Percentiles rank a stretch among this genome's conserved stretches.
phyloP scores from a whole-genome alignment of 1,284 basidiomycete genomes.

The Pseudozyma pruni region DNA sequence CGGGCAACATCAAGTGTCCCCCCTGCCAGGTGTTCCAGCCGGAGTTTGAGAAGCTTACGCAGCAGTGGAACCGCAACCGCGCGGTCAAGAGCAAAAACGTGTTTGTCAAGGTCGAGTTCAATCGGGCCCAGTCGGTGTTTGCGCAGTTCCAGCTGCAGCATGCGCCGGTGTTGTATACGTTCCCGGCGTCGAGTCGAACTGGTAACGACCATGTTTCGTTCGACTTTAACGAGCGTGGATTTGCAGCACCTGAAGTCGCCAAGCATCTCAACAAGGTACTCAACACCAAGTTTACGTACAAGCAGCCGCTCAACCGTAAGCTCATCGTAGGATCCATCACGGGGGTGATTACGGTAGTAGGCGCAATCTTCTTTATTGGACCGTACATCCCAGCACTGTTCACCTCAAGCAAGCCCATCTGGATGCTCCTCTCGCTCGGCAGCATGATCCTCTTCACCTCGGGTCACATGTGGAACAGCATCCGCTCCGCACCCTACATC shows the following conservation, averaged over 20 bases:
- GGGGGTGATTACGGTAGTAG: slow-evolving; percentile 15
- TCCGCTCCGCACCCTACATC: slow-evolving; percentile 82
- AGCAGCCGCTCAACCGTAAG: slow-evolving; percentile 48
- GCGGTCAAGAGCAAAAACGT: slow-evolving; percentile 41
- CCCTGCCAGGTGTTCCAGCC: slow-evolving; percentile 58
- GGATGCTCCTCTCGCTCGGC: slow-evolving; percentile 49
- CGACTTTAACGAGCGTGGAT: slow-evolving; percentile 55
- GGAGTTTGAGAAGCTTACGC: slow-evolving; percentile 50
- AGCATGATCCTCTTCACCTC: slow-evolving; percentile 65
- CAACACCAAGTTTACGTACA: slow-evolving; percentile 38
- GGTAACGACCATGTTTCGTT: slow-evolving; percentile 40
- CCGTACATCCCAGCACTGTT: slow-evolving; percentile 31
- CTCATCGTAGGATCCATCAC: slow-evolving; percentile 31
- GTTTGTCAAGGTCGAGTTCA: slow-evolving; percentile 57
- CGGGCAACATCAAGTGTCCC: slow-evolving; percentile 46
- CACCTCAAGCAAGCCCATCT: slow-evolving; percentile 31
- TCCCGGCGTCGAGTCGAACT: slow-evolving; percentile 40
- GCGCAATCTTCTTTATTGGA: slow-evolving; percentile 31
- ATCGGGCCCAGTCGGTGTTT: slow-evolving; percentile 43
- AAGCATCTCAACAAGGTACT: slow-evolving; percentile 36
- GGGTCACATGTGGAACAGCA: slow-evolving; percentile 92
- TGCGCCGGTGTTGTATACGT: slow-evolving; percentile 55
- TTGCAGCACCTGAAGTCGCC: slow-evolving; percentile 44
- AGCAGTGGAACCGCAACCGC: slow-evolving; percentile 44
- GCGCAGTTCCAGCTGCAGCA: slow-evolving; percentile 53